Evolutionary conservation across 2,329 filamentous ascomycete species (phyloP).

Genomic region (Hymenoscyphus scutula): DNA sequence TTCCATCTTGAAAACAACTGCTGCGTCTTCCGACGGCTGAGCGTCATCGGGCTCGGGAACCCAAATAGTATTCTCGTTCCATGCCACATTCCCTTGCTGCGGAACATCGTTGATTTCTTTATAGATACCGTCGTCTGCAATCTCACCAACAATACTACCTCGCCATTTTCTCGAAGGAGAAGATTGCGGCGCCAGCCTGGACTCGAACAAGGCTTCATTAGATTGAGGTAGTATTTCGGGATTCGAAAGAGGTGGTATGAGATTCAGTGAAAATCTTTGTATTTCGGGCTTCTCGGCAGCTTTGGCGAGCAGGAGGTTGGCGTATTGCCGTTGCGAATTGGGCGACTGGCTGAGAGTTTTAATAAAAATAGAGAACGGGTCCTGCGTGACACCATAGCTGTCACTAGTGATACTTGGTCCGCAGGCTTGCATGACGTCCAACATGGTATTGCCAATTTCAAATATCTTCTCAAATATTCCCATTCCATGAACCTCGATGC

Average conservation of each 20-base stretch:
- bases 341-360: slow-evolving; percentile 44
- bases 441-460: slow-evolving; percentile 45
- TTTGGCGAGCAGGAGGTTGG: slow-evolving; percentile 43
- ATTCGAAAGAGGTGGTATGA: slow-evolving; percentile 17
- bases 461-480: slow-evolving; percentile 52
- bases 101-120: not conserved
- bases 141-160: slow-evolving; percentile 29
- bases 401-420: slow-evolving; percentile 22
- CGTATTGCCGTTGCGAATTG: slow-evolving; percentile 44
- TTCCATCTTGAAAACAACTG: slow-evolving; percentile 8
- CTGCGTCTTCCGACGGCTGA: not conserved
- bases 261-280: slow-evolving; percentile 23
- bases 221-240: not conserved
- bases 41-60: slow-evolving; percentile 6
- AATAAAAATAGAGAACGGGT: slow-evolving; percentile 46
- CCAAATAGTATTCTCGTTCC: slow-evolving; percentile 10
- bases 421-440: slow-evolving; percentile 44
- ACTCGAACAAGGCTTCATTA: not conserved
- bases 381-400: slow-evolving; percentile 36
- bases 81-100: not conserved
- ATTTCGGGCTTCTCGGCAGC: slow-evolving; percentile 41
- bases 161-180: slow-evolving; percentile 18
- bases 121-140: slow-evolving; percentile 23
- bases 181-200: not conserved
- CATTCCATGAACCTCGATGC: slow-evolving; percentile 49